Conservation (phyloP, 257 asterid genomes). For the Rhazya stricta region DNA sequence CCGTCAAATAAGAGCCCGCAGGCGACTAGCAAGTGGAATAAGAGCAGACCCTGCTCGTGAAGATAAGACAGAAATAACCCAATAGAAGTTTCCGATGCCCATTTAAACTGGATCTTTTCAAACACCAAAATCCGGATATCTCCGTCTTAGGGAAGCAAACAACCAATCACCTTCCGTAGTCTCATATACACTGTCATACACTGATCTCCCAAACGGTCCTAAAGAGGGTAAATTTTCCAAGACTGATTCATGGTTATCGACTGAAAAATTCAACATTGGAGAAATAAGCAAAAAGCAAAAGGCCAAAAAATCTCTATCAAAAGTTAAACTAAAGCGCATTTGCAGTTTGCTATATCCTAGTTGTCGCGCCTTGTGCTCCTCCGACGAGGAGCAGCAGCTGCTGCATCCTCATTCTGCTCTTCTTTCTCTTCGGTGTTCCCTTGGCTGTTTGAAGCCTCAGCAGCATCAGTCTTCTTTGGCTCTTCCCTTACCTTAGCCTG, state of each 20-base stretch:
- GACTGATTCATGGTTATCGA: background rate
- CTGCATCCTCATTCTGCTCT: slow-evolving; percentile 38
- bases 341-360: slow-evolving; percentile 10
- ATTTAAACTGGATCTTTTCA: background rate
- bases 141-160: background rate
- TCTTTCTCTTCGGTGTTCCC: slow-evolving; percentile 57
- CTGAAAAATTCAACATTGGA: background rate
- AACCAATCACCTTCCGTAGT: background rate
- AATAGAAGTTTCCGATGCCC: too few species aligned
- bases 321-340: background rate
- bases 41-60: too few species aligned
- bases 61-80: too few species aligned
- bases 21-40: too few species aligned
- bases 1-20: too few species aligned
- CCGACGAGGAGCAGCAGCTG: slow-evolving; percentile 54
- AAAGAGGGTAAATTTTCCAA: background rate
- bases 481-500: slow-evolving; percentile 49
- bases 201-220: background rate
- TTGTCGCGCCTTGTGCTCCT: slow-evolving; percentile 61
- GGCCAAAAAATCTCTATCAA: background rate
- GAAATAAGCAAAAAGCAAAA: background rate
- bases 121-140: background rate
- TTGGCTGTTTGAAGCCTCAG: slow-evolving; percentile 51
- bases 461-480: slow-evolving; percentile 40
- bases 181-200: background rate